Evolutionary conservation across 2,329 filamentous ascomycete species (phyloP), one percentile per base, ranked within the genome.

Genomic region (Cladosporium phlei): DNA sequence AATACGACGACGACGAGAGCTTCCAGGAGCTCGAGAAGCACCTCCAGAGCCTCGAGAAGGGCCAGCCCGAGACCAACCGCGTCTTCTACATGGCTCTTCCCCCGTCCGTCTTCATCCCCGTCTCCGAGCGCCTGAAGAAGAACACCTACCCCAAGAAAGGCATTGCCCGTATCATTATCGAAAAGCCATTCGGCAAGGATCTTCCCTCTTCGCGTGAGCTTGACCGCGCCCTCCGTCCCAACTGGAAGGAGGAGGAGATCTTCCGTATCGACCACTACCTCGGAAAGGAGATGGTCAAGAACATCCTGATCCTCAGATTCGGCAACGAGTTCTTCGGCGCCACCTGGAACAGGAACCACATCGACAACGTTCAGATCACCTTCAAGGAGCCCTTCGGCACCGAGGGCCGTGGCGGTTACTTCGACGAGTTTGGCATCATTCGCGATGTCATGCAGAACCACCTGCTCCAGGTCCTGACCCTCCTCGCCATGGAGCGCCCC

Each of bases 391-490:
- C 93, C 6, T 98, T 98, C 63, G 94, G 93, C 59, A 98, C 93
- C 17, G 93, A 98, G 69, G 94, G 93, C 46, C 87, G 93, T 65
- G 93, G 94, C 55, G 93, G 93, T 47, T 98, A 98, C 76, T 98
- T 98, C 66, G 94, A 98, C 66, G 93, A 98, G 73, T 98, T 98
- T 62, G 94, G 93, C 64, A 98, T 98, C 69, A 89, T 98, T 63
- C 89, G 94, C 66, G 94, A 98, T 75, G 93, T 98, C 58, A 97
- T 98, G 93, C 93, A 98, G 74, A 98, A 98, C 78, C 93, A 98
- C 72, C 74, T 98, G 62, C 82, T 98, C 47, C 93, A 98, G 71
- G 90, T 98, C 16, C 77, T 98, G 57, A 98, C 93, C 12, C 80
- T 98, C 47, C 80, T 98, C 55, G 88, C 93, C 52, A 98, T 98